Evolutionary conservation across 805 yeast genomes (phyloP).

Genomic region (Diddensiella santjacobensis): DNA sequence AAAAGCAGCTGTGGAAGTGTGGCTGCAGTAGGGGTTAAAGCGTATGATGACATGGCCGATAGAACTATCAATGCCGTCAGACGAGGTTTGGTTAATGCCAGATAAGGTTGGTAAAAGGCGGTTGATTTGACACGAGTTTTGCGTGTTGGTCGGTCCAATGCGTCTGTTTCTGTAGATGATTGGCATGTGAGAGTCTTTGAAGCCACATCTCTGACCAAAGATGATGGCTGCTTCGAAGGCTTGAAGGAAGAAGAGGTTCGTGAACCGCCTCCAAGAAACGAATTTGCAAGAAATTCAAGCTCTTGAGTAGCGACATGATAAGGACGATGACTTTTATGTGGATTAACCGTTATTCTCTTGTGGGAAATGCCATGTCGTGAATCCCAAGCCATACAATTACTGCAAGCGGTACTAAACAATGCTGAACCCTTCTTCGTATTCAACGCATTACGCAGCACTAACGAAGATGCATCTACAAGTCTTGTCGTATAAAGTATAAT

Average conservation of each 20-base stretch:
- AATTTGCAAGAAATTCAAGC: not conserved
- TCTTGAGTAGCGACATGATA: not conserved
- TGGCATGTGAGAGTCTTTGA: constrained; percentile 21
- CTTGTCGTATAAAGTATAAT: not conserved
- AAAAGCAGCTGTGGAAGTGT: constrained; percentile 65
- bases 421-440: not conserved
- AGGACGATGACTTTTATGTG: not conserved
- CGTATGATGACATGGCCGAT: constrained; percentile 91
- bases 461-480: not conserved
- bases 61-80: constrained; percentile 83
- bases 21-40: constrained; percentile 80
- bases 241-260: not conserved
- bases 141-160: constrained; percentile 6
- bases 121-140: constrained; percentile 3
- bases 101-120: constrained; percentile 37
- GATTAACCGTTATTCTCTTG: not conserved
- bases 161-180: constrained; percentile 7
- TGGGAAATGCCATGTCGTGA: not conserved
- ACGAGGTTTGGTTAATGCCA: constrained; percentile 86
- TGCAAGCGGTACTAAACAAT: not conserved
- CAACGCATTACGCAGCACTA: not conserved
- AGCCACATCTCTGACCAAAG: constrained; percentile 12
- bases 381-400: not conserved
- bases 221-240: not conserved
- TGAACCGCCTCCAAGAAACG: constrained; percentile 1